Evolutionary conservation across 306 rosid species (phyloP).

Genomic region (Malus domestica): ASM211411v1 NC_041801.1:44313001-44313500

Average conservation of each 20-base stretch:
- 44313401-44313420: constrained; percentile 86
- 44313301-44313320: constrained; percentile 40
- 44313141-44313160: background rate
- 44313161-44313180: background rate
- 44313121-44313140: background rate
- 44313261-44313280: constrained; percentile 47
- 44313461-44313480: background rate
- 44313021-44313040: background rate
- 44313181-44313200: background rate
- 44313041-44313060: background rate
- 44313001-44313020: background rate
- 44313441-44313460: constrained; percentile 67
- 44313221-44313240: background rate
- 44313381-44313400: constrained; percentile 54
- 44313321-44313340: constrained; percentile 64
- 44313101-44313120: background rate
- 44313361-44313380: constrained; percentile 60
- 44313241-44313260: constrained; percentile 5
- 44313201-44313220: background rate
- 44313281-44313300: constrained; percentile 68
- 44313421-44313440: constrained; percentile 66
- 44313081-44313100: background rate
- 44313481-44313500: background rate
- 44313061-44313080: background rate
- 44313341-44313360: constrained; percentile 64